Base-by-base conservation (phyloP, 202 grass and related monocot species). In the Panicum virgatum region DNA sequence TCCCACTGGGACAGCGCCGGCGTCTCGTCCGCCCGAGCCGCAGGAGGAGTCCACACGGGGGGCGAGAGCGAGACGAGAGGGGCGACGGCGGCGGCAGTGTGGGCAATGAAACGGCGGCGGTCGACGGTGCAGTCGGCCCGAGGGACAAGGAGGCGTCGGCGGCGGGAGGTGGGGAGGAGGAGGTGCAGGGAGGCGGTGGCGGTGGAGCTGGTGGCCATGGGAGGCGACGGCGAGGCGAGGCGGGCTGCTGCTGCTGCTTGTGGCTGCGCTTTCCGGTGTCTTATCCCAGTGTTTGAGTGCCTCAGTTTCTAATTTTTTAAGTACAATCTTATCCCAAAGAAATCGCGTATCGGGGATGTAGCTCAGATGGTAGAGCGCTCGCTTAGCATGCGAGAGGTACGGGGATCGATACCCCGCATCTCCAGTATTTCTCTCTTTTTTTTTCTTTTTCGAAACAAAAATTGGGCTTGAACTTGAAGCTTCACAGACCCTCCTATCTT, bases 1-100 rank as follows among this genome's bases (percentile, higher is more conserved):
- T 95, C 92, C 96, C 96, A 98, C 74, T 98, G 92, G 0, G 92
- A 89, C 1, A 98, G 85, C 6, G 80, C 29, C 6, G 92, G 89
- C 32, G 75, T 25, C 7, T 78, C 83, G 6, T 86, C 89, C 12
- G 84, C 85, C 1, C 77, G 85, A 0, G 92, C 84, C 38, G 85
- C 59, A 1, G 89, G 85, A 10, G 65, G 85, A 10, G 65, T 27
- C 12, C 45, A 22, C 32, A 34, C 32, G 20, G 36, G 64, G 40
- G 79, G 64, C 0, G 75, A 62, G 45, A 87, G 64, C 0, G 75
- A 62, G 45, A 87, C 82, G 5, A 75, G 82, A 0, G 90, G 86
- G 0, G 82, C 72, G 4, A 80, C 82, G 0, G 39, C 81, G 26
- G 63, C 57, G 20, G 90, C 81, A 0, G 86, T 91, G 47, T 86